Evolutionary conservation across 1,139 yeast genomes (phyloP).

Genomic region (Yamadazyma conglobata): DNA sequence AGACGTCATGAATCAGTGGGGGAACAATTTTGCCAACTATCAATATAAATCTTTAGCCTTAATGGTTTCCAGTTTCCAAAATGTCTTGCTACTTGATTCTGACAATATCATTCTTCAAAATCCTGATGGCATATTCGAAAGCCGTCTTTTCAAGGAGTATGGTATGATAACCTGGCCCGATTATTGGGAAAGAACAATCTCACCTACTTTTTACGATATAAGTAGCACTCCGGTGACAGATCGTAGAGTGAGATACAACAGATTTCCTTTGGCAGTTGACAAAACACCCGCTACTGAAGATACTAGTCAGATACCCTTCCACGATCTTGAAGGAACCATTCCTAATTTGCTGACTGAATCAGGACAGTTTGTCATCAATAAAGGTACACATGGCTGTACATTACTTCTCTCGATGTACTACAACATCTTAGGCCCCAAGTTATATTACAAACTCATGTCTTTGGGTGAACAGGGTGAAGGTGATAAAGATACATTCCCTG

Average conservation of each 20-base stretch:
- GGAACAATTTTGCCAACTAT: conserved; percentile 25
- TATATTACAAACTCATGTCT: conserved; percentile 53
- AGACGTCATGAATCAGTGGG: conserved; percentile 31
- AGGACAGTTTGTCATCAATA: conserved; percentile 60
- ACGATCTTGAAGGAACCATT: conserved; percentile 50
- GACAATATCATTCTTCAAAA: conserved; percentile 35
- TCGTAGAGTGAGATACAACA: conserved; percentile 18
- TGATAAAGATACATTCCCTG: conserved; percentile 62
- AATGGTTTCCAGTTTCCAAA: conserved; percentile 37
- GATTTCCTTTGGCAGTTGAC: conserved; percentile 10
- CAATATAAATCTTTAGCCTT: conserved; percentile 37
- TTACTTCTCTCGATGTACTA: conserved; percentile 52
- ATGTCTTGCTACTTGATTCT: conserved; percentile 39
- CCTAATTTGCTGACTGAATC: conserved; percentile 65
- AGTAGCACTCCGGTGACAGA: conserved; percentile 42
- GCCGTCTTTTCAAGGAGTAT: conserved; percentile 47
- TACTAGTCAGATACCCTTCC: conserved; percentile 8
- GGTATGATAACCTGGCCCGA: conserved; percentile 81
- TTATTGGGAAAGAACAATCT: conserved; percentile 71
- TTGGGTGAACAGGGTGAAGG: conserved; percentile 67
- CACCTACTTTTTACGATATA: conserved; percentile 63
- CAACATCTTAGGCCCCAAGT: conserved; percentile 55
- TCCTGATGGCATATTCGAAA: conserved; percentile 44
- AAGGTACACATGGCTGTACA: conserved; percentile 50
- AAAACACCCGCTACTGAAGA: conserved; percentile 7